Percentiles rank a stretch among this genome's conserved stretches.
Conservation (phyloP, 352 stramenopile genomes). For the Globisporangium camurandrum region DNA sequence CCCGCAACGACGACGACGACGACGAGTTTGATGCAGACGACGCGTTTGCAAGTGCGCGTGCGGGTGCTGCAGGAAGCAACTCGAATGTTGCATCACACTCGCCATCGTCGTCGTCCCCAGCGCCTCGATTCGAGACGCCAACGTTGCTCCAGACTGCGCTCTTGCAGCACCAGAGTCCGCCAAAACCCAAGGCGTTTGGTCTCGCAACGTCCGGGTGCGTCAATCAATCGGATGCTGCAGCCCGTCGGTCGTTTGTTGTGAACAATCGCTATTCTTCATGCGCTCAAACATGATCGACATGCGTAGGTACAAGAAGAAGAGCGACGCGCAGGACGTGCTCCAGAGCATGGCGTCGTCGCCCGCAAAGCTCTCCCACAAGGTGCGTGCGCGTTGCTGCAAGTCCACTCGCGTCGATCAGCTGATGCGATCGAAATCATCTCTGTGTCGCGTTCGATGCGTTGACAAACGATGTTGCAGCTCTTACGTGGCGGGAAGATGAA, state of each 20-base stretch:
- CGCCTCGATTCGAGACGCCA: constrained; percentile 23
- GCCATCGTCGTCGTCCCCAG: neutral
- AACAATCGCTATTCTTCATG: no score
- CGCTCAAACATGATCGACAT: no score
- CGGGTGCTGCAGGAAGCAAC: constrained; percentile 12
- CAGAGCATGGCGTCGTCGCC: constrained; percentile 52
- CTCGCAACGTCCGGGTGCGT: constrained; percentile 38
- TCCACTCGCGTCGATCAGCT: constrained; percentile 2
- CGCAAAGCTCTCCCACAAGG: constrained; percentile 58
- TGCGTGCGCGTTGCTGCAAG: neutral
- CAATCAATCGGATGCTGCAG: no score
- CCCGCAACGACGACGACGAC: neutral
- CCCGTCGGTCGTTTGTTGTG: no score
- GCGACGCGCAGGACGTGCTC: constrained; percentile 37
- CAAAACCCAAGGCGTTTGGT: constrained; percentile 45
- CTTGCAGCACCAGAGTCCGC: constrained; percentile 41
- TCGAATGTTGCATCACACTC: no score
- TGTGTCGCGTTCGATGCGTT: neutral
- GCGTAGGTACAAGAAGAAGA: constrained; percentile 54
- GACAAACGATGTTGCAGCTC: constrained; percentile 19
- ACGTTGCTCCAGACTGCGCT: constrained; percentile 57
- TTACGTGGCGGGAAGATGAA: constrained; percentile 67
- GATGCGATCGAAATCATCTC: neutral
- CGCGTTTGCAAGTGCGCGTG: constrained; percentile 2
- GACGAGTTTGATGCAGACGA: constrained; percentile 3